Evolutionary conservation across 2,329 filamentous ascomycete species (phyloP).

Genomic region (Nigrospora oryzae): DNA sequence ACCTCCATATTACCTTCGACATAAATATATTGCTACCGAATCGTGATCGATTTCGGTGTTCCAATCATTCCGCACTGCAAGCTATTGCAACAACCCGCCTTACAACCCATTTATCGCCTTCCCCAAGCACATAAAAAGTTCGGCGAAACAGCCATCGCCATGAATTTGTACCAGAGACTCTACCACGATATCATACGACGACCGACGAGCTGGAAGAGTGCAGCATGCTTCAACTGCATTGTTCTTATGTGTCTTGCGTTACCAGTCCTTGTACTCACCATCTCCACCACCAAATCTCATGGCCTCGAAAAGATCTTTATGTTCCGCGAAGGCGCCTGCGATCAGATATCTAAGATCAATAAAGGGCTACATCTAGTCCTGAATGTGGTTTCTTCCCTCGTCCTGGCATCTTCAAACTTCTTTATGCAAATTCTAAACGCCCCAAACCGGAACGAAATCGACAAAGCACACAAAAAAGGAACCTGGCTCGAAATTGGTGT

Average conservation of each 20-base stretch:
- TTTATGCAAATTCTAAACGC: conserved; percentile 10
- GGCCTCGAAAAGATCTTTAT: conserved; percentile 1
- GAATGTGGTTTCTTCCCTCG: conserved; percentile 2
- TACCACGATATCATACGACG: too few relatives aligned
- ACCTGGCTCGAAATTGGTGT: conserved; percentile 33
- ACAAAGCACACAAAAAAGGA: conserved; percentile 29
- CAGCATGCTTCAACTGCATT: background rate
- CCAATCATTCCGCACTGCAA: too few relatives aligned
- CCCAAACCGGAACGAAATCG: conserved; percentile 10
- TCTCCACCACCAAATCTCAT: background rate
- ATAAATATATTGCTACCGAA: too few relatives aligned
- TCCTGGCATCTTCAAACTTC: conserved; percentile 8
- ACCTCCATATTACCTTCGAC: too few relatives aligned
- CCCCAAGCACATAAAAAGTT: too few relatives aligned
- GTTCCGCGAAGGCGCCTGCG: conserved; percentile 1
- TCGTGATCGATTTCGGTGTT: too few relatives aligned
- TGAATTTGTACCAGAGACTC: too few relatives aligned
- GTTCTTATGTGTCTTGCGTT: background rate
- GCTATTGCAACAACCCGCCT: too few relatives aligned
- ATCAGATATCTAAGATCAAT: background rate
- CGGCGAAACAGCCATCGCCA: too few relatives aligned
- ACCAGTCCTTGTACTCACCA: background rate
- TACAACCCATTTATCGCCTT: too few relatives aligned
- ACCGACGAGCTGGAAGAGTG: background rate
- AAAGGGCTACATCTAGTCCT: conserved; percentile 2